Conservation (phyloP, 352 stramenopile genomes). For the Globisporangium cylindrosporum region DNA sequence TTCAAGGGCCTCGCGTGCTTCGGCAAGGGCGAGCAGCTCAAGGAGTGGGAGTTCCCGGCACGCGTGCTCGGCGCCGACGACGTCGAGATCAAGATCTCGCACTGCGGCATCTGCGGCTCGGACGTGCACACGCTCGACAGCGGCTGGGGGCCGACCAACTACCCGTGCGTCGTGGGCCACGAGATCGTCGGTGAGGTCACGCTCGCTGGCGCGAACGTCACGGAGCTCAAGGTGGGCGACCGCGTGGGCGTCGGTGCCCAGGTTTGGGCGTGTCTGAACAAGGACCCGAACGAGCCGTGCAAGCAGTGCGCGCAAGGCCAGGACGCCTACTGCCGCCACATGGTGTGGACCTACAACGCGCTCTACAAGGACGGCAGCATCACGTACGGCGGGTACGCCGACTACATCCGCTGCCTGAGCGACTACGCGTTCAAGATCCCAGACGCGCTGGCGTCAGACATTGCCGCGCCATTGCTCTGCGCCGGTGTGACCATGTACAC, state of each 20-base stretch:
- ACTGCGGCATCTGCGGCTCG: constrained; percentile 60
- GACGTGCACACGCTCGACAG: constrained; percentile 52
- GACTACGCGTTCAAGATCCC: constrained; percentile 77
- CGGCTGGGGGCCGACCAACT: constrained; percentile 40
- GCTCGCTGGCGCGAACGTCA: constrained; percentile 37
- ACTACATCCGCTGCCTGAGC: constrained; percentile 59
- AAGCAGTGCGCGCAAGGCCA: constrained; percentile 46
- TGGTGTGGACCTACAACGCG: constrained; percentile 55
- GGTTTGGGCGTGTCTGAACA: constrained; percentile 1
- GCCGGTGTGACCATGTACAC: constrained; percentile 81
- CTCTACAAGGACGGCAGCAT: constrained; percentile 22
- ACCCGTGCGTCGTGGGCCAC: constrained; percentile 46
- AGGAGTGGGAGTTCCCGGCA: constrained; percentile 39
- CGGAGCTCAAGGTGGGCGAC: constrained; percentile 66
- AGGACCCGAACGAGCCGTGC: constrained; percentile 29
- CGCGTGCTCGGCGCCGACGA: constrained; percentile 42
- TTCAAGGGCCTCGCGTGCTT: constrained; percentile 41
- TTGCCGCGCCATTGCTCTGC: constrained; percentile 72
- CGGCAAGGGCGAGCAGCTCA: constrained; percentile 25
- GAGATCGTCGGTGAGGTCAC: constrained; percentile 60
- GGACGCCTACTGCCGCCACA: constrained; percentile 59
- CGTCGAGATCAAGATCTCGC: constrained; percentile 59
- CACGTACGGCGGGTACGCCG: constrained; percentile 63
- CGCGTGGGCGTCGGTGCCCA: constrained; percentile 5
- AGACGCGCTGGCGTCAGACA: constrained; percentile 53